Evolutionary conservation across 1,139 yeast genomes (phyloP).

Genomic region (Nakaseomyces delphensis): DNA sequence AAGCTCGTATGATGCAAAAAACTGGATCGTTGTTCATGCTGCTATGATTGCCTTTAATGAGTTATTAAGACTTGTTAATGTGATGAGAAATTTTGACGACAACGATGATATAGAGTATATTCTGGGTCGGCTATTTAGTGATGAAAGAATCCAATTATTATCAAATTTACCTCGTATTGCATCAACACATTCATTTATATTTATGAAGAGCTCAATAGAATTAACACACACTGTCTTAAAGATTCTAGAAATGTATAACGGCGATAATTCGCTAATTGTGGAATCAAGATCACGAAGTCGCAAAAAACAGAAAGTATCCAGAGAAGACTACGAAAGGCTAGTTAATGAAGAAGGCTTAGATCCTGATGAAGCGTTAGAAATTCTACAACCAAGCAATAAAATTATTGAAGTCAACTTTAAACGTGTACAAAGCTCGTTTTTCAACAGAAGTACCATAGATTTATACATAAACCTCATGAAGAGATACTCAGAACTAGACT

Average conservation of each 20-base stretch:
- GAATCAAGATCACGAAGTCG: slow-evolving; percentile 39
- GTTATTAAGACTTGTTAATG: slow-evolving; percentile 46
- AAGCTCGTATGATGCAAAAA: slow-evolving; percentile 40
- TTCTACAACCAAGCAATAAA: slow-evolving; percentile 26
- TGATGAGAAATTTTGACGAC: slow-evolving; percentile 36
- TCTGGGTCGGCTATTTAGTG: slow-evolving; percentile 53
- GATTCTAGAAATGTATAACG: slow-evolving; percentile 58
- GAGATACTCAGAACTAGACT: slow-evolving; percentile 54
- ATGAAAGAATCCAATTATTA: slow-evolving; percentile 51
- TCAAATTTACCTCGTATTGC: slow-evolving; percentile 59
- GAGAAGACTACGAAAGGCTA: slow-evolving; percentile 32
- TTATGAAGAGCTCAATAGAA: slow-evolving; percentile 54
- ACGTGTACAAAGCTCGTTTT: slow-evolving; percentile 38
- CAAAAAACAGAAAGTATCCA: slow-evolving; percentile 23
- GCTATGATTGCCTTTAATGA: slow-evolving; percentile 64
- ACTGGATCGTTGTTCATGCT: slow-evolving; percentile 58
- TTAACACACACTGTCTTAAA: slow-evolving; percentile 59
- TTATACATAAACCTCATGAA: slow-evolving; percentile 35
- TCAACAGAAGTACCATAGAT: slow-evolving; percentile 34
- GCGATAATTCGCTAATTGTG: slow-evolving; percentile 51
- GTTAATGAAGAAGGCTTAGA: slow-evolving; percentile 42
- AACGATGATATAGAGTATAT: slow-evolving; percentile 41
- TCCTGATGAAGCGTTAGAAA: slow-evolving; percentile 35
- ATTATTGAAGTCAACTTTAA: slow-evolving; percentile 38
- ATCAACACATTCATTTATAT: slow-evolving; percentile 54